These are phyloP conservation scores for Taphrina flavorubra DNA, from an alignment of 1,139 yeast species.

Conservation along the genomic window DNA sequence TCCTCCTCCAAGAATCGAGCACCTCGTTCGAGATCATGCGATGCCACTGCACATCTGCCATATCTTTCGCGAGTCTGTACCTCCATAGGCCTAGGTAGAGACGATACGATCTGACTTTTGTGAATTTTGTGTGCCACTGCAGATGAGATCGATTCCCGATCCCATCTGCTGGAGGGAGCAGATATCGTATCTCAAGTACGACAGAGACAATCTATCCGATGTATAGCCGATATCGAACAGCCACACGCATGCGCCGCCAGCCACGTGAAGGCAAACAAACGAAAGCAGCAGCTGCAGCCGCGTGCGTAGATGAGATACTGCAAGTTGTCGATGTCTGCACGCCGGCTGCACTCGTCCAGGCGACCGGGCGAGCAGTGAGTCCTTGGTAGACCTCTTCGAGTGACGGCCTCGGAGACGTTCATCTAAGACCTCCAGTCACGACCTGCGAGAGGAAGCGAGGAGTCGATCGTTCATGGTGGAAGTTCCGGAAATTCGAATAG, in stretches of 20 bases:
- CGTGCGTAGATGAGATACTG: too few species aligned
- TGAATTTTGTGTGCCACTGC: too few species aligned
- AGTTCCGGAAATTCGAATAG: conserved; percentile 19
- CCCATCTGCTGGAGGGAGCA: background rate
- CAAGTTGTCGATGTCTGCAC: too few species aligned
- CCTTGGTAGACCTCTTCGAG: too few species aligned
- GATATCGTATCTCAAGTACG: background rate
- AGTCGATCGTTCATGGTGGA: conserved; percentile 20
- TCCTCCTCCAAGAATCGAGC: conserved; percentile 3
- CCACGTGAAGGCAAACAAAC: background rate
- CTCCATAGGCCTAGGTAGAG: conserved; percentile 25
- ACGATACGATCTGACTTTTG: too few species aligned
- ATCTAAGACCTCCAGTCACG: too few species aligned
- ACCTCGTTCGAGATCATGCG: conserved; percentile 1
- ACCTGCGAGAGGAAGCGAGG: background rate
- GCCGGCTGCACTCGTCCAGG: too few species aligned
- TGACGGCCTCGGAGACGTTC: too few species aligned
- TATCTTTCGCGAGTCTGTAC: background rate
- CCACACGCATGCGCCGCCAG: conserved; percentile 2
- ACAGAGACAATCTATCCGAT: background rate
- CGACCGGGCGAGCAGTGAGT: too few species aligned
- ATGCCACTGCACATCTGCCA: conserved; percentile 20
- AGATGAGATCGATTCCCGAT: background rate
- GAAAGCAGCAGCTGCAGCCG: background rate
- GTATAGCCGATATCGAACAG: background rate